phyloP scores from a whole-genome alignment of 1,284 basidiomycete genomes.

The Moesziomyces sp. region DNA sequence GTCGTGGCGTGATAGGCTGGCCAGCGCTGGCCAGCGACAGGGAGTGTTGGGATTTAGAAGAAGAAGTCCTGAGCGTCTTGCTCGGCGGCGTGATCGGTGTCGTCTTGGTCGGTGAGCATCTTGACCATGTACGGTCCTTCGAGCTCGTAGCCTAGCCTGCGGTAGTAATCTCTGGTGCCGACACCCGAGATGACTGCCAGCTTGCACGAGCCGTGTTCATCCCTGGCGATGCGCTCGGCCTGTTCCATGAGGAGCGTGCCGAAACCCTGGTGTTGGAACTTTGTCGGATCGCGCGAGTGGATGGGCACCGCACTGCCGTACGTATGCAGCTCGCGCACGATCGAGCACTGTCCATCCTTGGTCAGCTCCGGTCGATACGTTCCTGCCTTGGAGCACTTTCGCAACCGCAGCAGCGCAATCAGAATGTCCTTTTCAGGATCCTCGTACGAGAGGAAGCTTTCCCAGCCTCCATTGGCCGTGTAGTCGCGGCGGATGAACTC shows the following conservation, averaged over 20 bases:
- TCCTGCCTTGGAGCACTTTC: constrained; percentile 94
- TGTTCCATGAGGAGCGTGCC: constrained; percentile 99
- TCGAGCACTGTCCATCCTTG: constrained; percentile 81
- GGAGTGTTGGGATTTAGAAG: constrained; percentile 12
- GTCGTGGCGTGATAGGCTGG: too few relatives aligned
- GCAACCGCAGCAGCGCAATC: constrained; percentile 87
- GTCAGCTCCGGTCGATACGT: constrained; percentile 95
- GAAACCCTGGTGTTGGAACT: constrained; percentile 80
- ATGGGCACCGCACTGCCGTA: constrained; percentile 98
- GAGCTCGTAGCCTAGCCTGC: constrained; percentile 88
- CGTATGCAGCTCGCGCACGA: constrained; percentile 97
- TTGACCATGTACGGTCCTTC: constrained; percentile 81
- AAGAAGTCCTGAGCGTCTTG: constrained; percentile 19
- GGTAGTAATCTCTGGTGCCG: constrained; percentile 93
- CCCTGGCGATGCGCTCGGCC: constrained; percentile 95
- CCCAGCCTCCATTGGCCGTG: constrained; percentile 93
- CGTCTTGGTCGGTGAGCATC: constrained; percentile 43
- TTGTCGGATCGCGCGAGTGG: constrained; percentile 95
- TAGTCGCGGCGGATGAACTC: constrained; percentile 98
- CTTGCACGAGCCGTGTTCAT: constrained; percentile 94
- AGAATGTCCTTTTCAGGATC: constrained; percentile 97
- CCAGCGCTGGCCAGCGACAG: too few relatives aligned
- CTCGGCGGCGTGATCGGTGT: constrained; percentile 16
- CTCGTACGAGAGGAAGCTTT: constrained; percentile 98
- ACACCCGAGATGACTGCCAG: constrained; percentile 97